Evolutionary conservation across 2,329 filamentous ascomycete genomes (phyloP).

Genomic region (Chaetomium globosum): DNA sequence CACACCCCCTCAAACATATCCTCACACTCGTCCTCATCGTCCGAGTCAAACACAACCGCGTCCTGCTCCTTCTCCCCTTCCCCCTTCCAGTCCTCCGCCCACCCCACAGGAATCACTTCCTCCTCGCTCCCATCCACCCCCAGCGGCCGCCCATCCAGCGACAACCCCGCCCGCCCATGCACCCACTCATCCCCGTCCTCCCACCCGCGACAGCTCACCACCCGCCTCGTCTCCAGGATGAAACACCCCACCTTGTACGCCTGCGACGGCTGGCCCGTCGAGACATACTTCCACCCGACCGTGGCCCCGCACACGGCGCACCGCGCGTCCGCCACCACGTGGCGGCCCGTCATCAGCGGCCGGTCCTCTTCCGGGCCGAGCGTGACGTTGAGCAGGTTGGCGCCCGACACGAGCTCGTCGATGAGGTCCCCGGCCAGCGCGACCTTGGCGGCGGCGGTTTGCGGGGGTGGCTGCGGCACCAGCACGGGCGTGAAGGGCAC

Average conservation of each 20-base stretch:
- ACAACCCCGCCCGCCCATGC: not conserved
- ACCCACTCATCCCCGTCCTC: constrained; percentile 46
- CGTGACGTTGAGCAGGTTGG: constrained; percentile 56
- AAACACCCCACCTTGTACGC: constrained; percentile 71
- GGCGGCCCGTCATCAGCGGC: constrained; percentile 63
- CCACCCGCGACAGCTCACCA: constrained; percentile 58
- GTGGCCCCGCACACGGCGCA: constrained; percentile 59
- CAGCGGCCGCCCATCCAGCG: constrained; percentile 1
- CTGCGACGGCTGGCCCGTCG: constrained; percentile 61
- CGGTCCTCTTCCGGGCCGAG: constrained; percentile 59
- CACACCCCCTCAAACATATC: constrained; percentile 65
- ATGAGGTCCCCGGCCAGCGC: too few relatives aligned
- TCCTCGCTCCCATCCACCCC: constrained; percentile 26
- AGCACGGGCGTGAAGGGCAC: not conserved
- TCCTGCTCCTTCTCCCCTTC: constrained; percentile 26
- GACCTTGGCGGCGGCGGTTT: too few relatives aligned
- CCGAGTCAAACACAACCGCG: constrained; percentile 60
- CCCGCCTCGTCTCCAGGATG: constrained; percentile 64
- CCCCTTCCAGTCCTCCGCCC: constrained; percentile 21
- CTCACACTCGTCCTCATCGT: constrained; percentile 68
- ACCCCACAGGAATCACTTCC: not conserved
- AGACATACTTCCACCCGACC: constrained; percentile 70
- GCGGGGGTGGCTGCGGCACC: too few relatives aligned
- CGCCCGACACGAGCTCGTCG: not conserved
- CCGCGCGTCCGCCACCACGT: constrained; percentile 65